Percentiles rank a stretch among this genome's conserved stretches.
These are phyloP conservation scores for Vaccinium darrowii DNA, from an alignment of 148 eudicot species.

Conservation along the genomic window DNA sequence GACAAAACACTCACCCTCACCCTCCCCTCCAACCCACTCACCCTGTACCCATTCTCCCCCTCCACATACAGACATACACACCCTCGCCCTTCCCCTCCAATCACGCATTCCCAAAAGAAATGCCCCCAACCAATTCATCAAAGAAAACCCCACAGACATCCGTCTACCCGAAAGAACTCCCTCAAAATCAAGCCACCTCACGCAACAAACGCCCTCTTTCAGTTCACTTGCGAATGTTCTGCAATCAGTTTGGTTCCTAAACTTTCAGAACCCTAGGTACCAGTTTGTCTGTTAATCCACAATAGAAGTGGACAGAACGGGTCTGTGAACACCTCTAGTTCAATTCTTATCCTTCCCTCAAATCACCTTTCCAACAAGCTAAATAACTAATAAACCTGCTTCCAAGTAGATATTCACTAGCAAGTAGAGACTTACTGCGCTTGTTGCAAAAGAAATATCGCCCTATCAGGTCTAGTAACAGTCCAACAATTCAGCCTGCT, in stretches of 20 bases:
- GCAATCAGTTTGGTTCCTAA: background rate
- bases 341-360: background rate
- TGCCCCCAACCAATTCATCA: background rate
- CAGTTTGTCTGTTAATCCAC: background rate
- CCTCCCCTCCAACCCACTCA: background rate
- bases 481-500: background rate
- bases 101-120: background rate
- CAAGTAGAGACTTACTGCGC: background rate
- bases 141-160: background rate
- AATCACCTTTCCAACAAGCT: background rate
- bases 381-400: background rate
- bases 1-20: background rate
- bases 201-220: too few species aligned
- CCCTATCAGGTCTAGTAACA: background rate
- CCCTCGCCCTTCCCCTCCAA: background rate
- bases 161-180: too few species aligned
- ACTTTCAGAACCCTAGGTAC: background rate
- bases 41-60: too few species aligned
- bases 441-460: background rate
- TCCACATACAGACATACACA: too few species aligned
- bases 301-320: background rate
- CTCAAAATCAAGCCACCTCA: too few species aligned
- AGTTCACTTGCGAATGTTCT: background rate
- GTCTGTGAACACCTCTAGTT: background rate
- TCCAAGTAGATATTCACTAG: background rate